These are phyloP conservation scores for Myriosclerotinia scirpicola DNA, from an alignment of 2,329 filamentous ascomycete genomes.

Conservation along the genomic window DNA sequence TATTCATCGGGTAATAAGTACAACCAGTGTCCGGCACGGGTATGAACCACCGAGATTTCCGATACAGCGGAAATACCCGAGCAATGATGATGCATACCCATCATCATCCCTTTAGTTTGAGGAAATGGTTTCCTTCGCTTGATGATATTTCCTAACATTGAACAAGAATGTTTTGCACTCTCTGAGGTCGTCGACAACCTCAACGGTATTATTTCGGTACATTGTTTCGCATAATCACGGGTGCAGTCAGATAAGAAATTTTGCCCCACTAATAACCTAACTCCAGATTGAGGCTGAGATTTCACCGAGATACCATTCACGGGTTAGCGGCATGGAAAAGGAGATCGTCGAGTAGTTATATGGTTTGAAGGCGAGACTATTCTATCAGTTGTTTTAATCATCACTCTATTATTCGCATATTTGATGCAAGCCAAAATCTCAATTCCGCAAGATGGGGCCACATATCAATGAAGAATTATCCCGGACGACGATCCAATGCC, in stretches of 20 bases:
- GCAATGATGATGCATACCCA: too few species aligned
- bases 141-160: background rate
- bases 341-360: background rate
- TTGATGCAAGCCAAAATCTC: background rate
- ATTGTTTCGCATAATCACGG: conserved; percentile 4
- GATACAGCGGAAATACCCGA: background rate
- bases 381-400: background rate
- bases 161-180: background rate
- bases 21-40: background rate
- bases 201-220: conserved; percentile 13
- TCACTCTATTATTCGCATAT: background rate
- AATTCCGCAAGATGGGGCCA: background rate
- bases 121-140: background rate
- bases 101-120: too few species aligned
- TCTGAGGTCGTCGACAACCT: background rate
- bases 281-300: background rate
- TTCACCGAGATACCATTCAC: background rate
- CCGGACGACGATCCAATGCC: conserved; percentile 1
- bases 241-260: conserved; percentile 4
- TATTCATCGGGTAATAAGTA: too few species aligned
- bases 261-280: conserved; percentile 15
- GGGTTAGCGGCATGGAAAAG: background rate
- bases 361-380: background rate
- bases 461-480: conserved; percentile 1
- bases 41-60: conserved; percentile 2